Conservation (phyloP, 2,329 filamentous ascomycete species). For the Colletotrichum melonis region DNA sequence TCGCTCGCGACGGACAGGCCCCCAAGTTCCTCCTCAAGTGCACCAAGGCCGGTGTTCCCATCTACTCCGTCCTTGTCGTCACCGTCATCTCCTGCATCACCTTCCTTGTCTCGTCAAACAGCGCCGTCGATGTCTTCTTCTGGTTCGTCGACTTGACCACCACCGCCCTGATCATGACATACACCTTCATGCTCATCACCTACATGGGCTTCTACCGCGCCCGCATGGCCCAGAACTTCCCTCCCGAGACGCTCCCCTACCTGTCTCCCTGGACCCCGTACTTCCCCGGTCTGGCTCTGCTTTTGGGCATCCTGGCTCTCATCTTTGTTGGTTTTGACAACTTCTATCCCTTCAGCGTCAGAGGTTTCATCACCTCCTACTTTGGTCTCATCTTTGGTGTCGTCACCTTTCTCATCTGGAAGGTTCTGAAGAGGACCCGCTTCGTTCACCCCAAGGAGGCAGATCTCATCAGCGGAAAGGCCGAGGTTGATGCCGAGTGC, state of each 20-base stretch:
- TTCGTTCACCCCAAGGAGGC: conserved; percentile 65
- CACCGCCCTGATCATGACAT: conserved; percentile 70
- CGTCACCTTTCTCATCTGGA: conserved; percentile 73
- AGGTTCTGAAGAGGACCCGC: conserved; percentile 71
- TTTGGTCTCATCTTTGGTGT: conserved; percentile 64
- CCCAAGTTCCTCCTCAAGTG: conserved; percentile 54
- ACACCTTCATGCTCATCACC: conserved; percentile 56
- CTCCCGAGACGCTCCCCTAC: conserved; percentile 61
- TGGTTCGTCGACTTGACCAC: conserved; percentile 66
- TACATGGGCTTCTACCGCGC: conserved; percentile 63
- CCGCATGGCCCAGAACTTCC: conserved; percentile 61
- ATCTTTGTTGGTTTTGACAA: conserved; percentile 68
- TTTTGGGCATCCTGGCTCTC: conserved; percentile 59
- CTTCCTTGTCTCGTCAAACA: conserved; percentile 51
- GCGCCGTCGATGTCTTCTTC: conserved; percentile 49
- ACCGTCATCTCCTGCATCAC: conserved; percentile 48
- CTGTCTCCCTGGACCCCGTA: conserved; percentile 62
- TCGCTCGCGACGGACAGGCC: conserved; percentile 62
- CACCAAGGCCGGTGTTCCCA: conserved; percentile 58
- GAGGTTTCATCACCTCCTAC: conserved; percentile 64
- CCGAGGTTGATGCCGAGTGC: conserved; percentile 71
- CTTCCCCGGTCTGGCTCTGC: conserved; percentile 59
- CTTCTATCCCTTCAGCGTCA: conserved; percentile 61
- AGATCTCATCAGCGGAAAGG: conserved; percentile 71
- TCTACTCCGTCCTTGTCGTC: conserved; percentile 46